Evolutionary conservation across 2,329 filamentous ascomycete genomes (phyloP), one percentile per base, ranked within the genome.

Genomic region (Pyricularia pennisetigena): DNA sequence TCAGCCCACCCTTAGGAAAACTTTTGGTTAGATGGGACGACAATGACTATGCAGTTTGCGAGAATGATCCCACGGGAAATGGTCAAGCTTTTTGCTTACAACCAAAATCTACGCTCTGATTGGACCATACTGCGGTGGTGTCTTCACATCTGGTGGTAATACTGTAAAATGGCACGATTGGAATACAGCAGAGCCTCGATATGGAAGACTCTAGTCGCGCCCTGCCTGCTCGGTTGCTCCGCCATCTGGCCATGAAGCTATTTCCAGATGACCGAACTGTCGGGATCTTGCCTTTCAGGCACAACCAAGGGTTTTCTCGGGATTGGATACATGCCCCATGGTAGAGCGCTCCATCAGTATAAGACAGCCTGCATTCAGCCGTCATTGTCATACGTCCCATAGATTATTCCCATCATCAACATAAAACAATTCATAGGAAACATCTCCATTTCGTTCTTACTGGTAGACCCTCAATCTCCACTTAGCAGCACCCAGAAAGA

Each of bases 371-470:
- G 63, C 63, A 64, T 29, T 29, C 9, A 24, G 14, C 30, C 64
- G 20, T 65, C 20, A 35, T 65, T 35, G 35, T 26, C 30, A 23
- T 23, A 26, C 59, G 24, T 29, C 59, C 59, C 59, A 16, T 26
- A 30, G n/a, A 24, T 20, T 54, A 24, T 62, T 24, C 61, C 29
- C 67, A 61, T 35, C 64, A 67, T 63, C 62, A 69, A 29, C 59
- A 64, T 35, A 28, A 35, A 24, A 65, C 41, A 35, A 62, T n/a
- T 64, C 29, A 59, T 62, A 20, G 26, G 54, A 29, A 69, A 68
- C 35, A 69, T 64, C 69, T 68, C 41, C 68, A 63, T 61, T 29
- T 23, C 29, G n/a, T 66, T 63, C 9, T 57, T 63, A 29, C 41
- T 54, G 41, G 20, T n/a, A 54, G 41, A 54, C 16, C 41, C 20